A percentile compares a stretch with the other conserved stretches of the same genome.
Conservation (phyloP, 768 basidiomycete species). For the Amylocystis lapponica region DNA sequence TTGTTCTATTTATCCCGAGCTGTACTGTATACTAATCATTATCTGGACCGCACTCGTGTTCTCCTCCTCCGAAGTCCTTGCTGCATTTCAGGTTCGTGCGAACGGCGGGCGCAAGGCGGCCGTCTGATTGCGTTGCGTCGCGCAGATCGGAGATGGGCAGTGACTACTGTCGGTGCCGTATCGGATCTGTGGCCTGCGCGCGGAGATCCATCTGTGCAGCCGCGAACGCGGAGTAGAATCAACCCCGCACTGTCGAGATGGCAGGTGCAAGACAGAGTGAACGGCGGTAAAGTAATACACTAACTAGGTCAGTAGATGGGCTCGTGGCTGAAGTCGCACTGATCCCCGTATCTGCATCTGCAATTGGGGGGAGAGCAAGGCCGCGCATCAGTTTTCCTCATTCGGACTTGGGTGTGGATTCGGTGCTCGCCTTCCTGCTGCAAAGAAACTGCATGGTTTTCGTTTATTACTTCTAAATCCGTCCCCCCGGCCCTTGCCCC, state of each 20-base stretch:
- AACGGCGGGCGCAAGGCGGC: too few relatives aligned
- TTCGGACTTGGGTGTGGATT: slow-evolving; percentile 28
- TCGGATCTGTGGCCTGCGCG: neutral
- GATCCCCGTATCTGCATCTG: slow-evolving; percentile 88
- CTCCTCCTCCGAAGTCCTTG: too few relatives aligned
- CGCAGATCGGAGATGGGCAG: too few relatives aligned
- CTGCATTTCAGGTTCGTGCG: too few relatives aligned
- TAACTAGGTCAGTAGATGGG: slow-evolving; percentile 14
- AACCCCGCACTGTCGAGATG: neutral
- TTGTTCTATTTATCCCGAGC: slow-evolving; percentile 23
- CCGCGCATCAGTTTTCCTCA: slow-evolving; percentile 31
- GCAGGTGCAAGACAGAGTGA: too few relatives aligned
- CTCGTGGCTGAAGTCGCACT: slow-evolving; percentile 81
- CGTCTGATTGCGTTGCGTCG: too few relatives aligned
- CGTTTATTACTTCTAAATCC: slow-evolving; percentile 77
- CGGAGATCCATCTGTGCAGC: neutral
- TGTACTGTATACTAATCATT: slow-evolving; percentile 21
- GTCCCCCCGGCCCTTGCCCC: slow-evolving; percentile 56
- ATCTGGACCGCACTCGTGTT: too few relatives aligned
- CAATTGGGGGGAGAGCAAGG: slow-evolving; percentile 42
- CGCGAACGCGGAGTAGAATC: too few relatives aligned
- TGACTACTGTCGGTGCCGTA: neutral
- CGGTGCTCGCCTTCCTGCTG: slow-evolving; percentile 87
- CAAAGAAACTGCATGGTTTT: slow-evolving; percentile 88
- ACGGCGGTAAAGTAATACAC: neutral